Evolutionary conservation across 768 basidiomycete genomes (phyloP).

Genomic region (Clitopilus hobsonii): DNA sequence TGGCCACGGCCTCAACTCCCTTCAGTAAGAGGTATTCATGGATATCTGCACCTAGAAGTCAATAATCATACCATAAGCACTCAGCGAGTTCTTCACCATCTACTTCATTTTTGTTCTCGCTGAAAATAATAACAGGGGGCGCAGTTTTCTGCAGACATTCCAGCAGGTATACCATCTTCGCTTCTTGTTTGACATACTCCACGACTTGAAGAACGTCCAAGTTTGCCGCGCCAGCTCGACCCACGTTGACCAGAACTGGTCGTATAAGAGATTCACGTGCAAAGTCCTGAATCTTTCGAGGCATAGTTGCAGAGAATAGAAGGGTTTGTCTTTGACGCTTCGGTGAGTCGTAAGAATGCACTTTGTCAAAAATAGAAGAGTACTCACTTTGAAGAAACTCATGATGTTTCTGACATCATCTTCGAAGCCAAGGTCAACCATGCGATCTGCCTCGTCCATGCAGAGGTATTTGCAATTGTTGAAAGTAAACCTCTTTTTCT

Average conservation of each 20-base stretch:
- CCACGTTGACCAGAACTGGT: constrained; percentile 94
- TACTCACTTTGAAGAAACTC: constrained; percentile 91
- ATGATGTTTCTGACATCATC: constrained; percentile 98
- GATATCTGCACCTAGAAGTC: constrained; percentile 85
- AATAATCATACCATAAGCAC: constrained; percentile 1
- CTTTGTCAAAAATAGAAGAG: not conserved
- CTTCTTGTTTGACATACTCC: constrained; percentile 99
- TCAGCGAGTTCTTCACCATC: constrained; percentile 65
- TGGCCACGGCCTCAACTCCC: constrained; percentile 97
- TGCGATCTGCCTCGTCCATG: constrained; percentile 99
- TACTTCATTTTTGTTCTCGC: constrained; percentile 99
- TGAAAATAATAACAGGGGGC: constrained; percentile 96
- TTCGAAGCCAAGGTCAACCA: constrained; percentile 99
- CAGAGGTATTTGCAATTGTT: constrained; percentile 94
- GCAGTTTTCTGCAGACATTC: constrained; percentile 98
- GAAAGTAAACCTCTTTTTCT: constrained; percentile 90
- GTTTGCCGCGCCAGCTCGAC: constrained; percentile 96
- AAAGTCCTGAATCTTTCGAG: constrained; percentile 97
- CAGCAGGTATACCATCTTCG: constrained; percentile 98
- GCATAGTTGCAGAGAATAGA: constrained; percentile 99
- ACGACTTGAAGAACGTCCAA: constrained; percentile 95
- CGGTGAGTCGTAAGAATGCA: constrained; percentile 2
- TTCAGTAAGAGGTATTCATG: constrained; percentile 96
- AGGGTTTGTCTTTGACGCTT: constrained; percentile 95
- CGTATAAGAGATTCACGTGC: constrained; percentile 94